Conservation (phyloP, 129 eudicot genomes). For the Dittrichia graveolens region DNA sequence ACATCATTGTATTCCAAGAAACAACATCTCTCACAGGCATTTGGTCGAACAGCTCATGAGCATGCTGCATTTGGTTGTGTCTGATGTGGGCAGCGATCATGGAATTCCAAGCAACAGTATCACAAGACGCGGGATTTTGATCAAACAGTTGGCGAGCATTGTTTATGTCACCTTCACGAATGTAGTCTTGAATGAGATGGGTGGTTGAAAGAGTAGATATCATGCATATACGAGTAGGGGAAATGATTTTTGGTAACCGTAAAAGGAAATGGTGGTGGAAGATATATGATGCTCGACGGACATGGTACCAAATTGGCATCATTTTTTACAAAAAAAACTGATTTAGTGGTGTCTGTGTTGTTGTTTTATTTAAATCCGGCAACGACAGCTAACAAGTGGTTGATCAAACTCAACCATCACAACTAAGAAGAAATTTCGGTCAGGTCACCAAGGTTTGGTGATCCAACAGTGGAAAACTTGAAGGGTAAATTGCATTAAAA, state of each 20-base stretch:
- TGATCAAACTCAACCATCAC: too few species aligned
- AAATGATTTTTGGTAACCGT: constrained; percentile 22
- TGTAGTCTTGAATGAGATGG: constrained; percentile 39
- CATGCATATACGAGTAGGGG: constrained; percentile 3
- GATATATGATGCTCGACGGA: constrained; percentile 2
- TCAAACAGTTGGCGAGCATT: constrained; percentile 64
- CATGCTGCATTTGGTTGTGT: constrained; percentile 44
- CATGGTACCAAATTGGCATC: background rate
- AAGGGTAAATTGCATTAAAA: too few species aligned
- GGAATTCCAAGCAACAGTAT: constrained; percentile 64
- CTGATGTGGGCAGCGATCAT: constrained; percentile 52
- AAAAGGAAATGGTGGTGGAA: constrained; percentile 2
- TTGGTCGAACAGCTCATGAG: constrained; percentile 66
- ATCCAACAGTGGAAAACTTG: too few species aligned
- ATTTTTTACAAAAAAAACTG: too few species aligned
- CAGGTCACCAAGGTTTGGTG: too few species aligned
- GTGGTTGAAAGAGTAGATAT: constrained; percentile 39
- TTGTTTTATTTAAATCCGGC: too few species aligned
- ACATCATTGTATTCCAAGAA: constrained; percentile 80
- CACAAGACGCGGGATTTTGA: constrained; percentile 38
- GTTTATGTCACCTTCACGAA: constrained; percentile 41
- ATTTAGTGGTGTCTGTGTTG: too few species aligned
- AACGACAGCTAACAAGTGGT: too few species aligned
- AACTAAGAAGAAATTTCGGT: too few species aligned
- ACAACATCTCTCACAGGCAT: constrained; percentile 74